Evolutionary conservation across 352 stramenopile species (phyloP).

Genomic region (Globisporangium parvum): DNA sequence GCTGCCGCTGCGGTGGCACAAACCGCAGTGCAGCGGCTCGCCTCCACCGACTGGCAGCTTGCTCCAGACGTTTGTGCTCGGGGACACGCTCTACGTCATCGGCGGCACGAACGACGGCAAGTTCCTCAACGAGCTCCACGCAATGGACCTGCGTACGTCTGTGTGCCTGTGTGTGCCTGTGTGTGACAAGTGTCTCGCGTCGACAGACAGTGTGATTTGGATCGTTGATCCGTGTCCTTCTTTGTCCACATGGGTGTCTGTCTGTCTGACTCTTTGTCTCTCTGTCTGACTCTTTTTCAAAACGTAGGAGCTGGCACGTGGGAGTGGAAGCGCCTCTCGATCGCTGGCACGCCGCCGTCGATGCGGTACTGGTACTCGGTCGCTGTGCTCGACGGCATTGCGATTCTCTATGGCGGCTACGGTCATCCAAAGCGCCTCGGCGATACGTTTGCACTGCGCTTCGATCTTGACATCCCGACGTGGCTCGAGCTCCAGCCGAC

Average conservation of each 20-base stretch:
- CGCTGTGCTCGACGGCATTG: slow-evolving; percentile 29
- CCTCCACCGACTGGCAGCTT: slow-evolving; percentile 35
- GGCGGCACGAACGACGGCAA: slow-evolving; percentile 54
- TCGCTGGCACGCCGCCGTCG: slow-evolving; percentile 35
- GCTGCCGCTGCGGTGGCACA: slow-evolving; percentile 21
- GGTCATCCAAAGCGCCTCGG: slow-evolving; percentile 39
- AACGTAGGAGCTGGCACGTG: slow-evolving; percentile 34
- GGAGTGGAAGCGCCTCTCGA: slow-evolving; percentile 42
- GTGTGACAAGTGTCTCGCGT: background rate
- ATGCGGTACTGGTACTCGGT: slow-evolving; percentile 67
- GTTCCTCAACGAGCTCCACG: slow-evolving; percentile 49
- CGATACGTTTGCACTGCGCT: slow-evolving; percentile 51
- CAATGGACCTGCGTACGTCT: slow-evolving; percentile 42
- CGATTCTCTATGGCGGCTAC: slow-evolving; percentile 52
- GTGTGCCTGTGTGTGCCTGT: background rate
- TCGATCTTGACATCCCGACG: slow-evolving; percentile 35
- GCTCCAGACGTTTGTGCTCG: slow-evolving; percentile 48
- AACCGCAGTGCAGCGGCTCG: slow-evolving; percentile 26
- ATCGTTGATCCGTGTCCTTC: background rate
- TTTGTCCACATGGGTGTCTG: no score
- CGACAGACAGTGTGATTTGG: background rate
- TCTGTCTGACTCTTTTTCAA: no score
- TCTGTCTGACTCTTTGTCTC: background rate
- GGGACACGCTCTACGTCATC: slow-evolving; percentile 43
- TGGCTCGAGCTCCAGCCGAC: slow-evolving; percentile 37